A percentile compares a stretch with the other conserved stretches of the same genome.
Evolutionary conservation across 2,329 filamentous ascomycete species (phyloP).

Genomic region (Colletotrichum gigasporum): DNA sequence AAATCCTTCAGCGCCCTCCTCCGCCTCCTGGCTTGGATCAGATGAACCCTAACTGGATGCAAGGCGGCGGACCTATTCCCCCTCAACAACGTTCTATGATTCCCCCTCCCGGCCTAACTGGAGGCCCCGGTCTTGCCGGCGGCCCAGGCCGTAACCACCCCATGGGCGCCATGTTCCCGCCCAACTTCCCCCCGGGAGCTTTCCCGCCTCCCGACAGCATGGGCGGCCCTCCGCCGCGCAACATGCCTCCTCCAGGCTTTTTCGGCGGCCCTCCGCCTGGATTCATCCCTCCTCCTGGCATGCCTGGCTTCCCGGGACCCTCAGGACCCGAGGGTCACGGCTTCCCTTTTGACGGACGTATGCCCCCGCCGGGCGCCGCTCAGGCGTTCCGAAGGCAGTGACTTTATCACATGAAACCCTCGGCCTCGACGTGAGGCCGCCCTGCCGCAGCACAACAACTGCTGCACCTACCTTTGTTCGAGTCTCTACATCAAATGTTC

Average conservation of each 20-base stretch:
- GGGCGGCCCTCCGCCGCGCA: slow-evolving; percentile 61
- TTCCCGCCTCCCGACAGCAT: slow-evolving; percentile 60
- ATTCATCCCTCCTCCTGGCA: slow-evolving; percentile 64
- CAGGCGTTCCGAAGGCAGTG: slow-evolving; percentile 49
- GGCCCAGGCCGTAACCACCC: slow-evolving; percentile 53
- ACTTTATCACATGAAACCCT: background rate
- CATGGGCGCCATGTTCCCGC: slow-evolving; percentile 68
- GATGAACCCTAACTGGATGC: slow-evolving; percentile 66
- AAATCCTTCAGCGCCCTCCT: slow-evolving; percentile 72
- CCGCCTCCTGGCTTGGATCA: slow-evolving; percentile 69
- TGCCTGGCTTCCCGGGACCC: slow-evolving; percentile 66
- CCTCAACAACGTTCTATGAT: slow-evolving; percentile 57
- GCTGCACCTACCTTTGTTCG: slow-evolving; percentile 10
- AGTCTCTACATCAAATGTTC: slow-evolving; percentile 2
- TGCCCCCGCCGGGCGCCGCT: slow-evolving; percentile 58
- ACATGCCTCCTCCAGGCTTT: slow-evolving; percentile 68
- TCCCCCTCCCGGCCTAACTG: slow-evolving; percentile 67
- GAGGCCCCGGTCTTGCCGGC: slow-evolving; percentile 51
- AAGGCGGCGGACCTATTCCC: slow-evolving; percentile 52
- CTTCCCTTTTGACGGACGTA: slow-evolving; percentile 65
- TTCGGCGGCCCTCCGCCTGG: slow-evolving; percentile 58
- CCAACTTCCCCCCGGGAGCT: slow-evolving; percentile 64
- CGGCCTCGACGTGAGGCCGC: background rate
- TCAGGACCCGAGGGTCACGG: slow-evolving; percentile 55
- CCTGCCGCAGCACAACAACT: slow-evolving; percentile 2